Evolutionary conservation across 148 eudicot species (phyloP).

Genomic region (Euryodendron excelsum): DNA sequence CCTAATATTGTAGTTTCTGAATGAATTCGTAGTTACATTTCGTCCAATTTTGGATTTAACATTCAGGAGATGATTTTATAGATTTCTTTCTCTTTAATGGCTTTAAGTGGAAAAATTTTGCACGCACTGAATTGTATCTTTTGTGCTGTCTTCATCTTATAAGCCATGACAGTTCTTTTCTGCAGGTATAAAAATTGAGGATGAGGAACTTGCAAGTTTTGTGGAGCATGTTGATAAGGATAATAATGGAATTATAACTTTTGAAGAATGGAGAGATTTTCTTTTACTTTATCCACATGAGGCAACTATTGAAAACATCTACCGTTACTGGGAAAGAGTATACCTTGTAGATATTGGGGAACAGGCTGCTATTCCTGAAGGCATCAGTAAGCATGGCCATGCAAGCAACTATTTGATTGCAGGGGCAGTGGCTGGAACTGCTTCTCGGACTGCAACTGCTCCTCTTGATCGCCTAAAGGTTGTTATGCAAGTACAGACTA

Average conservation of each 20-base stretch:
- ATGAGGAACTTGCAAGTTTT: constrained; percentile 87
- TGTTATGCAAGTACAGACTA: constrained; percentile 71
- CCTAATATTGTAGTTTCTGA: background rate
- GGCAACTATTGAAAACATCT: constrained; percentile 87
- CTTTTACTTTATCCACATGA: constrained; percentile 92
- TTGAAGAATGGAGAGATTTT: constrained; percentile 98
- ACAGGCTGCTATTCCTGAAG: constrained; percentile 87
- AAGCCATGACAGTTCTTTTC: constrained; percentile 76
- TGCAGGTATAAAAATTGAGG: constrained; percentile 90
- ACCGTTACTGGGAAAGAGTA: constrained; percentile 86
- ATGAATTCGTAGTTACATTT: background rate
- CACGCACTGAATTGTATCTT: background rate
- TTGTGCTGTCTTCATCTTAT: constrained; percentile 56
- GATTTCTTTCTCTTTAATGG: background rate
- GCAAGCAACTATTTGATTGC: constrained; percentile 88
- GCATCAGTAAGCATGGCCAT: constrained; percentile 80
- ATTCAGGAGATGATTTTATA: background rate
- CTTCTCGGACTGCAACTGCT: constrained; percentile 96
- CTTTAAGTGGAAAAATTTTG: background rate
- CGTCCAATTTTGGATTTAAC: background rate
- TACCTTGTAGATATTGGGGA: constrained; percentile 97
- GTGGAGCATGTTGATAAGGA: constrained; percentile 95
- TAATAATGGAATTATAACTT: constrained; percentile 90
- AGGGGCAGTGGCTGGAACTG: constrained; percentile 95
- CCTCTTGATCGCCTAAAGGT: constrained; percentile 96